Conservation (phyloP, 306 rosid species). For the Quercus dentata region DNA sequence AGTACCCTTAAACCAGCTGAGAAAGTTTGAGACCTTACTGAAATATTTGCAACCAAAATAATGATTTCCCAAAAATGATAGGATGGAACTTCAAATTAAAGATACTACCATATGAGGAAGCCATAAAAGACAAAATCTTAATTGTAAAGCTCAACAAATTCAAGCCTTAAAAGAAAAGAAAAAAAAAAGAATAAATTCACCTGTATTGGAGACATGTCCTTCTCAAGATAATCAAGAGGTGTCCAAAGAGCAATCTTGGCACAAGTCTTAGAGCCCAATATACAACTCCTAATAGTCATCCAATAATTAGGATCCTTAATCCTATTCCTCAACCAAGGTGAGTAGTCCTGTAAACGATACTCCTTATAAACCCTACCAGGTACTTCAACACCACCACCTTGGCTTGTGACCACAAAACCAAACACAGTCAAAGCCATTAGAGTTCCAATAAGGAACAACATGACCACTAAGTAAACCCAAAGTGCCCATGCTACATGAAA, state of each 20-base stretch:
- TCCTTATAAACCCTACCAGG: slow-evolving; percentile 74
- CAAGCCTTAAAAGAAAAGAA: too few relatives aligned
- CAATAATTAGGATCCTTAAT: slow-evolving; percentile 63
- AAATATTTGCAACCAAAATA: not conserved
- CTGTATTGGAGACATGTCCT: slow-evolving; percentile 82
- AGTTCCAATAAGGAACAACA: slow-evolving; percentile 71
- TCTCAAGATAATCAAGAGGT: slow-evolving; percentile 69
- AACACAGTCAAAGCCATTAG: slow-evolving; percentile 65
- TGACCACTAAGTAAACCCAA: slow-evolving; percentile 76
- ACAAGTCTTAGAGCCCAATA: slow-evolving; percentile 82
- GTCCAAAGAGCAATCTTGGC: slow-evolving; percentile 57
- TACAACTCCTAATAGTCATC: slow-evolving; percentile 65
- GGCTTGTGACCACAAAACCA: slow-evolving; percentile 71
- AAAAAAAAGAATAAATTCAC: slow-evolving; percentile 23
- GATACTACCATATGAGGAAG: too few relatives aligned
- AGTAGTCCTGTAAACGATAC: slow-evolving; percentile 55
- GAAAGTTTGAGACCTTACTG: too few relatives aligned
- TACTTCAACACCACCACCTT: slow-evolving; percentile 70
- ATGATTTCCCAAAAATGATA: not conserved
- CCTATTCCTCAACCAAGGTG: slow-evolving; percentile 76
- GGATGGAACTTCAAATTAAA: not conserved
- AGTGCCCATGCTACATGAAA: slow-evolving; percentile 92
- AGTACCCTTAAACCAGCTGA: too few relatives aligned
- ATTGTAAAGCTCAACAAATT: not conserved
- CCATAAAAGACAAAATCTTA: not conserved